Conservation (phyloP, 306 rosid genomes). For the Arachis stenosperma region DNA sequence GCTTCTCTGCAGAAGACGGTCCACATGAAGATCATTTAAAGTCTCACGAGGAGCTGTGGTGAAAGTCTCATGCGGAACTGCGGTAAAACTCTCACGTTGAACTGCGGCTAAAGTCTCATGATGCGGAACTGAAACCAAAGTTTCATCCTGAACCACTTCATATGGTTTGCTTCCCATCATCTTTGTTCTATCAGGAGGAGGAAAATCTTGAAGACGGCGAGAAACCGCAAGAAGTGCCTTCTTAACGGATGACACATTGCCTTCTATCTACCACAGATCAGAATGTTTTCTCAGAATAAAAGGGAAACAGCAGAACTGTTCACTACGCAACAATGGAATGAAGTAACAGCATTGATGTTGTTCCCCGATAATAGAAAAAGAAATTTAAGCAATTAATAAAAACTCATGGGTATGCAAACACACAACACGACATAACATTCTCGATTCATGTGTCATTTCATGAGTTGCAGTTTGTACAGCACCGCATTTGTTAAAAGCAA, state of each 20-base stretch:
- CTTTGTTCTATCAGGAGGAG: conserved; percentile 56
- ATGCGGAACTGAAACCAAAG: conserved; percentile 35
- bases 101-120: conserved; percentile 43
- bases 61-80: conserved; percentile 37
- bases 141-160: conserved; percentile 57
- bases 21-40: conserved; percentile 53
- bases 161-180: conserved; percentile 55
- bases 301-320: not conserved
- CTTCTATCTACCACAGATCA: conserved; percentile 80
- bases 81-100: conserved; percentile 32
- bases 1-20: conserved; percentile 59
- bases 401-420: not conserved
- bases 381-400: not conserved
- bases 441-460: not conserved
- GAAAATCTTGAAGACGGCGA: conserved; percentile 74
- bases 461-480: not conserved
- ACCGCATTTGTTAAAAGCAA: not conserved
- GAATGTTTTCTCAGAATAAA: conserved; percentile 25
- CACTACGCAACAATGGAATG: not conserved
- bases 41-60: conserved; percentile 45
- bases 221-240: conserved; percentile 89
- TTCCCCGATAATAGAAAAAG: not conserved
- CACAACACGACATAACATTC: not conserved
- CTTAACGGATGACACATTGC: conserved; percentile 73
- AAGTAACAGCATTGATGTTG: not conserved